Conservation (phyloP, 805 yeast genomes). For the Cyberlindnera bimundalis region DNA sequence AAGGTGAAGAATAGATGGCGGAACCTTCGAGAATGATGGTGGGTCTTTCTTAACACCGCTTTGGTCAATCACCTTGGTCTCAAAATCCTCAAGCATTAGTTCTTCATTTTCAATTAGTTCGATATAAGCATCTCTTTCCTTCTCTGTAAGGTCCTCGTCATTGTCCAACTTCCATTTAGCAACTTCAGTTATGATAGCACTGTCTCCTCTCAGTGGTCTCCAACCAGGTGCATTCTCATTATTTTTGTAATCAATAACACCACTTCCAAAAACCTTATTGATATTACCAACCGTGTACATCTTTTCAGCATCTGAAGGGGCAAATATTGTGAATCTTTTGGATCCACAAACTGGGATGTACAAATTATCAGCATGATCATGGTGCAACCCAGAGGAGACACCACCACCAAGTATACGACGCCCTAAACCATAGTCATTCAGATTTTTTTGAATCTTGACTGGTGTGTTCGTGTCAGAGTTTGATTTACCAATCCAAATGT, state of each 20-base stretch:
- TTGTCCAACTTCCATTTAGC: slow-evolving; percentile 40
- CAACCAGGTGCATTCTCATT: slow-evolving; percentile 59
- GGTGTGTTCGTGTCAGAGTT: slow-evolving; percentile 8
- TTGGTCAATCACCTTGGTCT: slow-evolving; percentile 16
- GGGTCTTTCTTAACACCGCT: slow-evolving; percentile 44
- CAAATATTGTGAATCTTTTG: slow-evolving; percentile 63
- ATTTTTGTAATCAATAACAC: slow-evolving; percentile 59
- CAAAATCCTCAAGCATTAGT: slow-evolving; percentile 16
- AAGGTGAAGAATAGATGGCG: slow-evolving; percentile 59
- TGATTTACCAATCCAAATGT: slow-evolving; percentile 64
- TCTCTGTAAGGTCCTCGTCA: slow-evolving; percentile 23
- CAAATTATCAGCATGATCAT: slow-evolving; percentile 76
- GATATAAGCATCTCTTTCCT: slow-evolving; percentile 25
- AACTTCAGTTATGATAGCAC: slow-evolving; percentile 51
- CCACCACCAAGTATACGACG: slow-evolving; percentile 55
- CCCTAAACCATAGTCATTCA: slow-evolving; percentile 43
- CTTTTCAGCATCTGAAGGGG: slow-evolving; percentile 58
- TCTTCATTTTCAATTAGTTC: slow-evolving; percentile 31
- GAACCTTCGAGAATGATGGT: slow-evolving; percentile 64
- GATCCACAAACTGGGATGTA: slow-evolving; percentile 58
- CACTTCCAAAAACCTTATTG: slow-evolving; percentile 50
- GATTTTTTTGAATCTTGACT: slow-evolving; percentile 19
- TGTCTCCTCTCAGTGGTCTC: slow-evolving; percentile 59
- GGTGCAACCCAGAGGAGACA: slow-evolving; percentile 71
- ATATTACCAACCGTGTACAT: slow-evolving; percentile 65